Conservation (phyloP, 768 basidiomycete genomes). For the Exsudoporus frostii region DNA sequence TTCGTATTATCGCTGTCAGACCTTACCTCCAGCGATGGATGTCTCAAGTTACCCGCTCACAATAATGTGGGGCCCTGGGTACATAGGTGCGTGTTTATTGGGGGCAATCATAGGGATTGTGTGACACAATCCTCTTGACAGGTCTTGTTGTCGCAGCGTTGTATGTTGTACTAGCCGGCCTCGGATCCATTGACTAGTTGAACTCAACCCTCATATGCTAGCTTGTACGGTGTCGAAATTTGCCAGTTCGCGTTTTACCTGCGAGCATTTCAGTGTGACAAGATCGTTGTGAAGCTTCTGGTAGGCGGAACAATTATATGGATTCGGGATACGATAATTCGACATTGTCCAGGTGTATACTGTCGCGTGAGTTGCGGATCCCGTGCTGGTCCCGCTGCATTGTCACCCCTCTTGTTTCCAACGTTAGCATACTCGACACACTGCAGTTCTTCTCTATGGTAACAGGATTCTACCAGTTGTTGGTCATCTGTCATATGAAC, state of each 20-base stretch:
- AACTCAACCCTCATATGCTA: not conserved
- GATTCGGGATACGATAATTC: not conserved
- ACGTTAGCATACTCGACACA: constrained; percentile 3
- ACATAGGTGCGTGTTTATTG: constrained; percentile 3
- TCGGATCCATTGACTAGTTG: too few species aligned
- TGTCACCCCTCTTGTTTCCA: not conserved
- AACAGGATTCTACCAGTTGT: not conserved
- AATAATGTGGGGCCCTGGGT: not conserved
- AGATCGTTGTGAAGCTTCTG: not conserved
- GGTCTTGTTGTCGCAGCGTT: constrained; percentile 1
- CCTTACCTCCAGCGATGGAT: not conserved
- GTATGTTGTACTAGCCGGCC: not conserved
- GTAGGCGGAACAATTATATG: not conserved
- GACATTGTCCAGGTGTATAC: constrained; percentile 3
- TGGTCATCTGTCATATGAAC: not conserved
- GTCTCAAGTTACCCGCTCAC: not conserved
- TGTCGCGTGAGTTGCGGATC: constrained; percentile 1
- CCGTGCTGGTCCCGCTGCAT: not conserved
- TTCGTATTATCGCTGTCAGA: not conserved
- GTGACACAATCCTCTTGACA: not conserved
- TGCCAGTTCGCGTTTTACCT: constrained; percentile 10
- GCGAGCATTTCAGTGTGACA: constrained; percentile 1
- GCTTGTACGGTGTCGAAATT: constrained; percentile 6
- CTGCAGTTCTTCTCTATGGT: not conserved
- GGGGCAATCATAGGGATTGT: not conserved